Conservation (phyloP, 192 early-diverging fungal genomes). For the Entomortierella lignicola region DNA sequence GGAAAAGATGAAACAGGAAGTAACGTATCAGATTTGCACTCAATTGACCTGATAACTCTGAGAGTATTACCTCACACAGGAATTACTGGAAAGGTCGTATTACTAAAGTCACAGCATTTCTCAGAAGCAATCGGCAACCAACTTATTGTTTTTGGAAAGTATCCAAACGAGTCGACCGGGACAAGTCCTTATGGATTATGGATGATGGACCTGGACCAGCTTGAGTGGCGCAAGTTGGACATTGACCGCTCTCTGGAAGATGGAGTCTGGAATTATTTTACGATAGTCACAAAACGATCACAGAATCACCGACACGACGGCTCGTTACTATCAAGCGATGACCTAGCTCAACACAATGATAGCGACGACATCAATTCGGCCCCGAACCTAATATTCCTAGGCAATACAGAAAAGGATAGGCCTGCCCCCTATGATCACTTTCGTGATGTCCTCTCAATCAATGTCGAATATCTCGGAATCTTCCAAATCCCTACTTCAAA, state of each 20-base stretch:
- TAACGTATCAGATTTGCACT: constrained; percentile 63
- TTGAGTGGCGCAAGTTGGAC: constrained; percentile 67
- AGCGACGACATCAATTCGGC: constrained; percentile 36
- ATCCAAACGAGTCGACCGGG: constrained; percentile 43
- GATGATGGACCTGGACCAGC: constrained; percentile 67
- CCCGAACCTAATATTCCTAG: constrained; percentile 62
- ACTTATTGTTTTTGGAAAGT: constrained; percentile 64
- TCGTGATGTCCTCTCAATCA: constrained; percentile 63
- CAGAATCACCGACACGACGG: constrained; percentile 10
- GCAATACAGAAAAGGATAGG: constrained; percentile 64
- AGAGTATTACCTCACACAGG: constrained; percentile 53
- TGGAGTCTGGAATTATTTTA: constrained; percentile 71
- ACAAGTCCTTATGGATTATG: constrained; percentile 61
- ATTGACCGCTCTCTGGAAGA: constrained; percentile 60
- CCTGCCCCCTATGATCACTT: constrained; percentile 69
- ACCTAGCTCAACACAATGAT: constrained; percentile 12
- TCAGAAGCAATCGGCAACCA: constrained; percentile 66
- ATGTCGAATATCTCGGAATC: constrained; percentile 65
- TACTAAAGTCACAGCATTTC: constrained; percentile 70
- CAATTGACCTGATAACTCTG: constrained; percentile 61
- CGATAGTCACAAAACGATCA: constrained; percentile 49
- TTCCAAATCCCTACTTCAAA: constrained; percentile 61
- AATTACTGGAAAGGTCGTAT: constrained; percentile 58
- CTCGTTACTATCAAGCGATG: neutral
- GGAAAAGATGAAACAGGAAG: constrained; percentile 65